Conservation (phyloP, 225 moss, liverwort and hornwort species). For the Polytrichum formosum region DNA sequence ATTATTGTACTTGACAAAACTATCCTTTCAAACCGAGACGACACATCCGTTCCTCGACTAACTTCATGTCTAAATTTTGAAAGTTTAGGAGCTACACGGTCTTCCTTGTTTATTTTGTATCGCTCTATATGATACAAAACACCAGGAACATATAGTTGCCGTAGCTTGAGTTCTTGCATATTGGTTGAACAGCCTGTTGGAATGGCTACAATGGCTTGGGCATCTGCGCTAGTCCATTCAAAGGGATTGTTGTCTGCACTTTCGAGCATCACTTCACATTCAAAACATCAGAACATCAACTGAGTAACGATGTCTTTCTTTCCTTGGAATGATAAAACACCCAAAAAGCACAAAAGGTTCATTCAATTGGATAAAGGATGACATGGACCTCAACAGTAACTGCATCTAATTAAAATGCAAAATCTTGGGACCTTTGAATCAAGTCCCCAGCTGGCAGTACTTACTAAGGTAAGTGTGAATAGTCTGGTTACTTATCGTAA, state of each 20-base stretch:
- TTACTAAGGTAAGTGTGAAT: too few species aligned
- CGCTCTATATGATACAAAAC: slow-evolving; percentile 47
- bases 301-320: too few species aligned
- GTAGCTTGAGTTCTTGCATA: slow-evolving; percentile 36
- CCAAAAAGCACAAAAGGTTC: too few species aligned
- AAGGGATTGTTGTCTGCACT: not conserved
- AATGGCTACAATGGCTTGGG: slow-evolving; percentile 33
- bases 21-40: slow-evolving; percentile 68
- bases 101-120: slow-evolving; percentile 24
- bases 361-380: too few species aligned
- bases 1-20: slow-evolving; percentile 57
- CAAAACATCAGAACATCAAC: too few species aligned
- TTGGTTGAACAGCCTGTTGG: slow-evolving; percentile 22
- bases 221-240: slow-evolving; percentile 27
- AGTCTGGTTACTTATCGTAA: too few species aligned
- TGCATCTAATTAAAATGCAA: too few species aligned
- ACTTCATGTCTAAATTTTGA: slow-evolving; percentile 44
- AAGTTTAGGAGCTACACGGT: slow-evolving; percentile 12
- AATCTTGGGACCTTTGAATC: too few species aligned
- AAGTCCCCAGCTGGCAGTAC: too few species aligned
- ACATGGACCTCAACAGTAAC: too few species aligned
- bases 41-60: slow-evolving; percentile 48
- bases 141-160: slow-evolving; percentile 39
- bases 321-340: too few species aligned
- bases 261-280: too few species aligned